These are phyloP conservation scores for Sutorius eximius DNA, from an alignment of 1,284 basidiomycete genomes.

Conservation along the genomic window DNA sequence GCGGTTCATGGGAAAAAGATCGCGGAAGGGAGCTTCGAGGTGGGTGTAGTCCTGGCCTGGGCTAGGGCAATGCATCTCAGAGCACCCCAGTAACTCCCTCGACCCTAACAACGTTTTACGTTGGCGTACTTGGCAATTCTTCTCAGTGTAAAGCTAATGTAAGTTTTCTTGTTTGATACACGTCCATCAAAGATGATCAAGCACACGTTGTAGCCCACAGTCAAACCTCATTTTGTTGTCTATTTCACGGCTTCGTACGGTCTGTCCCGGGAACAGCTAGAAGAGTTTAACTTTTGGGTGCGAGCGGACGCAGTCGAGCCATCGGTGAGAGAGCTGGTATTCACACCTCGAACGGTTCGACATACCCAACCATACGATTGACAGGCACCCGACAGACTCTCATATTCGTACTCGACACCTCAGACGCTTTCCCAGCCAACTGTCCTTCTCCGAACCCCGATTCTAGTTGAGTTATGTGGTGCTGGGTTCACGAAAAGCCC, in stretches of 20 bases:
- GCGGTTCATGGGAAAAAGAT: slow-evolving; percentile 75
- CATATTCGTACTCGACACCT: slow-evolving; percentile 56
- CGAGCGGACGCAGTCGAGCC: slow-evolving; percentile 43
- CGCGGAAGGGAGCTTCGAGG: slow-evolving; percentile 75
- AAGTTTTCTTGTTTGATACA: slow-evolving; percentile 16
- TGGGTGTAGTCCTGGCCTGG: slow-evolving; percentile 31
- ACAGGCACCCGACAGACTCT: slow-evolving; percentile 33
- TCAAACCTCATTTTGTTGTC: slow-evolving; percentile 62
- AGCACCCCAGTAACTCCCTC: slow-evolving; percentile 59
- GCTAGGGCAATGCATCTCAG: neutral
- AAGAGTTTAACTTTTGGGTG: slow-evolving; percentile 68
- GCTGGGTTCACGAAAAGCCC: slow-evolving; percentile 76
- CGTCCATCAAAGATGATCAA: neutral
- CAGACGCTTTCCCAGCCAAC: slow-evolving; percentile 52
- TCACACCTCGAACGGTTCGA: neutral
- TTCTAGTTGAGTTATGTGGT: slow-evolving; percentile 75
- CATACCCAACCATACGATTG: slow-evolving; percentile 12
- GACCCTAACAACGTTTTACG: slow-evolving; percentile 76
- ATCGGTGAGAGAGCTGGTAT: slow-evolving; percentile 16
- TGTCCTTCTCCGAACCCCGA: slow-evolving; percentile 59
- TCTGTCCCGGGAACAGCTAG: slow-evolving; percentile 60
- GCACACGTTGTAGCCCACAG: slow-evolving; percentile 34
- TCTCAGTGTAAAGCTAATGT: slow-evolving; percentile 40
- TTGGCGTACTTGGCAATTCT: slow-evolving; percentile 58
- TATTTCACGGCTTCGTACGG: slow-evolving; percentile 79